Base-by-base conservation (phyloP, 495 filamentous ascomycete species). In the Astrothelium macrocarpum region DNA sequence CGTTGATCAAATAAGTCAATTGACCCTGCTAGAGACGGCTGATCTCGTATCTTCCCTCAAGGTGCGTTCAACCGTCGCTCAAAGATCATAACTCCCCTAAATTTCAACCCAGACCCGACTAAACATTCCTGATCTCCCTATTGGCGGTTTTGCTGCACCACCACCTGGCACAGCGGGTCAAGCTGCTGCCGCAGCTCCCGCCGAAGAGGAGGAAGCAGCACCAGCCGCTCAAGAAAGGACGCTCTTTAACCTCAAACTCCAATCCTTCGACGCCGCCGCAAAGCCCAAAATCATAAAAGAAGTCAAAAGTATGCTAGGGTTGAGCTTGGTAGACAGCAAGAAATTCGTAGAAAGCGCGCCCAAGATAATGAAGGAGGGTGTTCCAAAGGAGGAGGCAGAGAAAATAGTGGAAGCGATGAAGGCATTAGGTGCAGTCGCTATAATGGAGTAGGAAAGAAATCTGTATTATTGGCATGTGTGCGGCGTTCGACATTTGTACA, bases 271-370 rank as follows among this genome's bases (percentile, higher is more conserved):
- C 43, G 83, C 92, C 32, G 80, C 73, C 16, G 79, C 94, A 63
- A 99, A 99, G 81, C 90, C 95, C 62, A 99, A 99, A 85, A 79
- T 99, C 64, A 99, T 99, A 80, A 99, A 99, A 84, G 94, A 99
- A 82, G 86, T 99, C 77, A 99, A 99, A 85, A 84, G 82, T 70
- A 82, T 99, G 83, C 81, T 99, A 60, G 94, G 95, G 3, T 77
- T 99, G 76, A 95, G 90, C 73, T 82, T 99, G 77, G 94, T 99
- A 69, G 94, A 99, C 77, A 96, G 91, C 79, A 99, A 99, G 87
- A 99, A 99, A 82, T 99, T 99, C 77, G 94, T 97, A 68, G 94
- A 99, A 82, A 88, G 88, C 70, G 90, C 87, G 73, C 94, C 94
- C 67, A 99, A 99, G 89, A 79, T 89, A 71, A 87, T 99, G 90